Evolutionary conservation across 1,139 yeast genomes (phyloP).

Genomic region (Lodderomyces orthopsilosis): DNA sequence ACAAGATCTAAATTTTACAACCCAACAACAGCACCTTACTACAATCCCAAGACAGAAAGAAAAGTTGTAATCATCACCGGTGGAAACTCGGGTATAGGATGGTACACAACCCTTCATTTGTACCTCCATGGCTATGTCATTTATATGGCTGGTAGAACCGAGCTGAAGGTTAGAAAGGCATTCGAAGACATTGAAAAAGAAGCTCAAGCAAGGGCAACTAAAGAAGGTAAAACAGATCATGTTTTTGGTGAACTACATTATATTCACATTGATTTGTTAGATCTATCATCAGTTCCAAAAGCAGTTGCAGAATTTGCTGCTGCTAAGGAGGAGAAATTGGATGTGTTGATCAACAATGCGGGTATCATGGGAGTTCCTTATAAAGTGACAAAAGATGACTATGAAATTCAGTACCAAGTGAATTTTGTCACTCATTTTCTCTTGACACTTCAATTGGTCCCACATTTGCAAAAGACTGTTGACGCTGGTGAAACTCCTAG

Average conservation of each 20-base stretch:
- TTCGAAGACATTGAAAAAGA: constrained; percentile 32
- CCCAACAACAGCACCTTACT: constrained; percentile 31
- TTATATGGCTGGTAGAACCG: constrained; percentile 43
- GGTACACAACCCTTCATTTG: constrained; percentile 39
- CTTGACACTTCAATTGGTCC: constrained; percentile 31
- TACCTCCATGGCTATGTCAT: constrained; percentile 43
- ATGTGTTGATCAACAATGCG: constrained; percentile 40
- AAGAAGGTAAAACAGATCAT: constrained; percentile 17
- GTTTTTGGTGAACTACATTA: constrained; percentile 28
- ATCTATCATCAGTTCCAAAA: constrained; percentile 27
- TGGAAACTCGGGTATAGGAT: constrained; percentile 47
- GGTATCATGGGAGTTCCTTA: constrained; percentile 42
- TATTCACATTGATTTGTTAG: constrained; percentile 33
- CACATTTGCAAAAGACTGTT: constrained; percentile 23
- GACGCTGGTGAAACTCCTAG: constrained; percentile 26
- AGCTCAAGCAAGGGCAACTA: constrained; percentile 17
- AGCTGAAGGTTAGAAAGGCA: constrained; percentile 32
- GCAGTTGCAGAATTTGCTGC: constrained; percentile 27
- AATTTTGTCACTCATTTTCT: constrained; percentile 36
- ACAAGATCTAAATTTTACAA: constrained; percentile 14
- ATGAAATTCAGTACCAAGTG: constrained; percentile 44
- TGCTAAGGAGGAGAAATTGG: constrained; percentile 25
- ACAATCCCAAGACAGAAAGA: constrained; percentile 34
- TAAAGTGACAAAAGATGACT: constrained; percentile 34
- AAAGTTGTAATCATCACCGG: constrained; percentile 46